These are phyloP conservation scores for Trichoderma hamatum DNA, from an alignment of 2,329 filamentous ascomycete genomes.

Conservation along the genomic window DNA sequence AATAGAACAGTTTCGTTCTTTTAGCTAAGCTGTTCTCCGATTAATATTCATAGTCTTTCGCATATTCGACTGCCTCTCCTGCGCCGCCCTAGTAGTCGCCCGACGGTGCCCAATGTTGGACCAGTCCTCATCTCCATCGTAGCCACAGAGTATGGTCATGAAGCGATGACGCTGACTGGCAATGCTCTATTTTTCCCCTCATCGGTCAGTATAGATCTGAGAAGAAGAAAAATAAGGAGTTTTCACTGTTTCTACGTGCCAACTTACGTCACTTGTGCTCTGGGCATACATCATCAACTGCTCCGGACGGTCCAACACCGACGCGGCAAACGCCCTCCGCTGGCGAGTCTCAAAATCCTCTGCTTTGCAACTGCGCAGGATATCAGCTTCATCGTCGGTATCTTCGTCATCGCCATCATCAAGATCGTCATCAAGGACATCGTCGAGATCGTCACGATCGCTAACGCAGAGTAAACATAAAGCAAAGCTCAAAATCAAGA, in stretches of 20 bases:
- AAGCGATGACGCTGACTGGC: slow-evolving; percentile 60
- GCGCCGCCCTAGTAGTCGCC: slow-evolving; percentile 19
- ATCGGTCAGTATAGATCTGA: neutral
- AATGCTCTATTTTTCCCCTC: slow-evolving; percentile 52
- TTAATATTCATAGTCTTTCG: neutral
- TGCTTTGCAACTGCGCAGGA: slow-evolving; percentile 29
- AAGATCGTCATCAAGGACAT: neutral
- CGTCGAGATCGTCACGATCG: neutral
- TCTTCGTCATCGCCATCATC: slow-evolving; percentile 27
- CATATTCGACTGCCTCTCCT: slow-evolving; percentile 10
- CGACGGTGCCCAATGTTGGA: slow-evolving; percentile 14
- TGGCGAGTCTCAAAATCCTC: slow-evolving; percentile 50
- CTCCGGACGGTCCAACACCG: slow-evolving; percentile 60
- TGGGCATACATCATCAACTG: slow-evolving; percentile 62
- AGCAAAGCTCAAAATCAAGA: neutral
- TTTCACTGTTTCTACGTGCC: neutral
- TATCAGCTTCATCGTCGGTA: neutral
- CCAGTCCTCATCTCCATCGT: slow-evolving; percentile 39
- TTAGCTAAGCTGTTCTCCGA: neutral
- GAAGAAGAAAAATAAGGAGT: neutral
- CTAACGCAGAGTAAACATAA: neutral
- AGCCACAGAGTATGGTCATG: slow-evolving; percentile 58
- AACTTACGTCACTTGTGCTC: slow-evolving; percentile 56
- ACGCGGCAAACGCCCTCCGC: slow-evolving; percentile 53
- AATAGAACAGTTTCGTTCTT: neutral